Evolutionary conservation across 805 yeast genomes (phyloP).

Genomic region (Middelhovenomyces tepae): DNA sequence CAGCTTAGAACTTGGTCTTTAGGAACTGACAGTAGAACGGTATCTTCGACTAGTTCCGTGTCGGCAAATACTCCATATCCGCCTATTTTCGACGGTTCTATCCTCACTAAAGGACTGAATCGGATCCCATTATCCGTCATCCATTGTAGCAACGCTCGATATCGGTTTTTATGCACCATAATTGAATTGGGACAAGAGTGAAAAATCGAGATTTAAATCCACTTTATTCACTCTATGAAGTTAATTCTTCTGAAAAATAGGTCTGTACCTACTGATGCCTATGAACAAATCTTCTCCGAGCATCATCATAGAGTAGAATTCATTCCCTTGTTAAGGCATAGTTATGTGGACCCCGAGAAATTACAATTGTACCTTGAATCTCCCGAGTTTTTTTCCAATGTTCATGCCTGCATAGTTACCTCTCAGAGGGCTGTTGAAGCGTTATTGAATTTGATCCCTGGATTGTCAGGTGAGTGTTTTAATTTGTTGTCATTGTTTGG

Average conservation of each 20-base stretch:
- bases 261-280: slow-evolving; percentile 62
- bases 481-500: slow-evolving; percentile 14
- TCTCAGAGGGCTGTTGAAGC: slow-evolving; percentile 90
- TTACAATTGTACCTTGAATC: slow-evolving; percentile 40
- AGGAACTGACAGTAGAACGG: slow-evolving; percentile 27
- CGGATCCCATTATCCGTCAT: slow-evolving; percentile 43
- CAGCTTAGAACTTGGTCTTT: slow-evolving; percentile 27
- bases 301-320: slow-evolving; percentile 38
- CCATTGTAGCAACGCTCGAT: slow-evolving; percentile 39
- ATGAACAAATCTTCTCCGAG: slow-evolving; percentile 39
- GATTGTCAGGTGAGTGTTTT: slow-evolving; percentile 25
- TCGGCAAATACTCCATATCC: slow-evolving; percentile 71
- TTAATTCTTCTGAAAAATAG: slow-evolving; percentile 58
- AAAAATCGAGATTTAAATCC: too few relatives aligned
- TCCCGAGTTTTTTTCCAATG: slow-evolving; percentile 31
- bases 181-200: neutral
- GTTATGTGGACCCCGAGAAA: slow-evolving; percentile 39
- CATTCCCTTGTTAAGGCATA: slow-evolving; percentile 67
- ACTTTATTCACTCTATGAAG: neutral
- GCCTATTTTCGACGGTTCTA: slow-evolving; percentile 43
- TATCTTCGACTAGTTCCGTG: slow-evolving; percentile 30
- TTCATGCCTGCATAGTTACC: slow-evolving; percentile 60
- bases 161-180: slow-evolving; percentile 3
- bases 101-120: slow-evolving; percentile 43
- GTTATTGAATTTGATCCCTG: slow-evolving; percentile 32